Base-by-base conservation (phyloP, 768 basidiomycete species). In the Cyathus striatus region DNA sequence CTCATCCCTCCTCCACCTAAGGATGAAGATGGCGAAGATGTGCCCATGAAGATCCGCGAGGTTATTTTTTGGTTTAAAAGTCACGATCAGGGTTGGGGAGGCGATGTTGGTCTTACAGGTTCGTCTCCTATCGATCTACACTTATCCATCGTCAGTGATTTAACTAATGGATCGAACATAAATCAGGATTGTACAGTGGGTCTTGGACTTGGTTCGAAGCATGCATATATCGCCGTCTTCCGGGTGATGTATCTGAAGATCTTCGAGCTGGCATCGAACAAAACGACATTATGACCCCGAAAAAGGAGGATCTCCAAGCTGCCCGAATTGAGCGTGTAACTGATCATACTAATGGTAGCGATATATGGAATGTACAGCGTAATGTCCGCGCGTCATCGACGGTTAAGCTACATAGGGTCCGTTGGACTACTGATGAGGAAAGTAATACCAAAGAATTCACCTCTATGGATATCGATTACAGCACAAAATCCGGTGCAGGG, bases 161-260 rank as follows among this genome's bases (percentile, higher is more conserved):
- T n/a, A n/a, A n/a, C n/a, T n/a, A n/a, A n/a, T 3, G 23, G 27
- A 30, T 21, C 34, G 12, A 13, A 38, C 14, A 26, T 6, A 16
- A 14, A 24, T n/a, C 5, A 36, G 17, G 7, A 36, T 27, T 59
- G 59, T 57, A 58, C 40, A 38, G 53, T 16, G 51, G 50, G 2
- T 55, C 58, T 6, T 53, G 38, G 23, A 51, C 52, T 12, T 61
- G 59, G 59, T 59, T 59, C 14, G 59, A 59, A 42, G 55, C 47
- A 4, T 41, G 40, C 1, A 54, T 60, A 3, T 41, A 49, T 14
- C 59, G 57, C 18, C 38, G 6, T 23, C 18, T 10, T 40, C 18
- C 6, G 6, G 35, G 18, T 9, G 13, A 10, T 37, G 35, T 7
- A 18, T 13, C 35, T 14, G 35, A 37, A 37, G 9, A 37, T 7